phyloP scores from a whole-genome alignment of 1,284 basidiomycete species.

The Inonotus hispidus region DNA sequence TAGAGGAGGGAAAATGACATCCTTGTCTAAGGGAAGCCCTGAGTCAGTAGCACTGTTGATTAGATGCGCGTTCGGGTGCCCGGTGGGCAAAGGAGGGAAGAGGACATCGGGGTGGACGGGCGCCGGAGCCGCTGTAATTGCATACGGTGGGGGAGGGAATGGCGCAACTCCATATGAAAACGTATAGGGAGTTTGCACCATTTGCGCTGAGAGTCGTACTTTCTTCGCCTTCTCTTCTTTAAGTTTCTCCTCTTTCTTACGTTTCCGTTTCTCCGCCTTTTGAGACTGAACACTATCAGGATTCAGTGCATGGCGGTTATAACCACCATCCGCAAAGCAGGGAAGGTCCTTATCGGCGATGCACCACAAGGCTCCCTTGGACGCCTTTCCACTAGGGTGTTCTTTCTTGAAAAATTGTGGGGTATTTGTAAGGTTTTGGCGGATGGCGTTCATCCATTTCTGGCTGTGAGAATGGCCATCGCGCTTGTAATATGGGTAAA shows the following conservation, averaged over 20 bases:
- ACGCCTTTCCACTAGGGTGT: slow-evolving; percentile 47
- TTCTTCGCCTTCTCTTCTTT: slow-evolving; percentile 11
- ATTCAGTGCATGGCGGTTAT: slow-evolving; percentile 17
- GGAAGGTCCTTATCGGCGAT: slow-evolving; percentile 37
- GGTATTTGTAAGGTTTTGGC: slow-evolving; percentile 83
- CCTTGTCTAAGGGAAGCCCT: slow-evolving; percentile 65
- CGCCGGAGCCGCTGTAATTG: slow-evolving; percentile 21
- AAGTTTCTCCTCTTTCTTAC: slow-evolving; percentile 16
- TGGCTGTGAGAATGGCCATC: slow-evolving; percentile 53
- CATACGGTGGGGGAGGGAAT: slow-evolving; percentile 25
- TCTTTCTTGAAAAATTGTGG: slow-evolving; percentile 73
- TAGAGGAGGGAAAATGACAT: slow-evolving; percentile 63
- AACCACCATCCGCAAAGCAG: slow-evolving; percentile 19
- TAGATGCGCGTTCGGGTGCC: slow-evolving; percentile 51
- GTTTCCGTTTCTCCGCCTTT: slow-evolving; percentile 15
- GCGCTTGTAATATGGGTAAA: slow-evolving; percentile 90
- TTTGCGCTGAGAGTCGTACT: neutral
- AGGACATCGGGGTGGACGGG: slow-evolving; percentile 27
- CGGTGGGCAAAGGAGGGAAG: slow-evolving; percentile 46
- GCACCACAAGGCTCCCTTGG: slow-evolving; percentile 60
- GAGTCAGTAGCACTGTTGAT: slow-evolving; percentile 23
- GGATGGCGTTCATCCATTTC: slow-evolving; percentile 94
- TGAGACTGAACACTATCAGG: slow-evolving; percentile 7
- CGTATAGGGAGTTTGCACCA: neutral
- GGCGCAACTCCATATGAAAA: slow-evolving; percentile 13